Evolutionary conservation across 306 rosid species (phyloP), one percentile per base, ranked within the genome.

Genomic region (Parietaria judaica): DNA sequence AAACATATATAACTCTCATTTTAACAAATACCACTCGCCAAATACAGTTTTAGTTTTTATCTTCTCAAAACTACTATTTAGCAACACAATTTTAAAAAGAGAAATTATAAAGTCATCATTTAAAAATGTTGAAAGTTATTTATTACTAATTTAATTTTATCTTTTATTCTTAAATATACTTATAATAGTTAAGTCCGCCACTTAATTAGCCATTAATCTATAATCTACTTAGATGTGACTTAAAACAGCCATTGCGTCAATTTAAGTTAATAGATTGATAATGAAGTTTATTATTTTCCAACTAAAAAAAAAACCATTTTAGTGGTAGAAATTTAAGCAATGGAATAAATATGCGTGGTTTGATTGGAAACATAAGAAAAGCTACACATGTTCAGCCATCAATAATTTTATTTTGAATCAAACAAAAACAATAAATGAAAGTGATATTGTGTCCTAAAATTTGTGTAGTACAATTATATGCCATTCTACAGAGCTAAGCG

Each of bases 221-320:
- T 23, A 23, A 23, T 23, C 6, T 12, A 37, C 14, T 14, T 14
- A 41, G 6, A 50, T 36, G 56, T 17, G 58, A 58, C 36, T 31
- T 14, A 2, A 54, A 56, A 14, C n/a, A 44, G 55, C 60, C 63
- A 68, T 45, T 60, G 14, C 13, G 31, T 50, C 36, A 35, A 36
- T 23, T 36, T 14, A 63, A 50, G 67, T 63, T 63, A 50, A 48
- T 49, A 36, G 36, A 15, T 48, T 62, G 6, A 48, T 7, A 14
- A 62, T 62, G n/a, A 62, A 48, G 56, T 47, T 36, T 34, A 47
- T 61, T 46, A 31, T 46, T 12, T 36, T 11, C 36, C 45, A 47
- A 34, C 66, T 13, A 46, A 53, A 31, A 48, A 61, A 37, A 17
- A 16, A 45, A 23, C 1, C 45, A 41, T 41, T 41, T 43, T 15